Base-by-base conservation (phyloP, 2,329 filamentous ascomycete genomes). In the Trichoderma atrobrunneum region DNA sequence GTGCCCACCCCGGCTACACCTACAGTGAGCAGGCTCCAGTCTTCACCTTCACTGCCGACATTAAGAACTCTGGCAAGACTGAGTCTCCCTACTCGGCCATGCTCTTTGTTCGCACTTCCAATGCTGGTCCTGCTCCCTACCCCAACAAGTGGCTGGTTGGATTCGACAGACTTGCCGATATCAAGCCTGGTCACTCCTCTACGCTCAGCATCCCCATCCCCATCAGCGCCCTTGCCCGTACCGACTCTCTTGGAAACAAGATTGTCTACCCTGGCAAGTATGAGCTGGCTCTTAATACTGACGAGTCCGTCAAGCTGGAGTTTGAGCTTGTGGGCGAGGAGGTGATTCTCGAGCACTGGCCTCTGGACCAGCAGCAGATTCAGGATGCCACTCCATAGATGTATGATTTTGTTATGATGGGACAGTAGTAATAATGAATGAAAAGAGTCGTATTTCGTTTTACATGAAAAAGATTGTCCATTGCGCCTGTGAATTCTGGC, bases 261-360 rank as follows among this genome's bases (percentile, higher is more conserved):
- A 83, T 87, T 8, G 75, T 89, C 8, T 88, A 87, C 77, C 87
- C 87, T 0, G 88, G 87, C 0, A 82, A 81, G 24, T 89, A 89
- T 73, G 80, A 77, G 12, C 60, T 88, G 12, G 75, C 81, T 54
- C 60, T 88, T 11, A 87, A 88, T 76, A 78, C 82, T 68, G 82
- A 84, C 65, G 80, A 82, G 3, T 76, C 82, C 54, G 80, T 81
- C 0, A 78, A 74, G 34, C 74, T 83, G 60, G 82, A 82, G 30
- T 87, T 89, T 73, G 82, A 80, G 4, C 77, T 88, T 72, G 85
- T 81, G 0, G 87, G 87, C 1, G 77, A 68, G 28, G 63, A 61
- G 57, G 63, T 62, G 26, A 67, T 48, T 6, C 21, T 72, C 10
- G 62, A 72, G 57, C 61, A 67, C 64, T 68, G 70, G 70, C 56